Evolutionary conservation across 306 rosid genomes (phyloP), one percentile per base, ranked within the genome.

Genomic region (Citrullus mucosospermus): DNA sequence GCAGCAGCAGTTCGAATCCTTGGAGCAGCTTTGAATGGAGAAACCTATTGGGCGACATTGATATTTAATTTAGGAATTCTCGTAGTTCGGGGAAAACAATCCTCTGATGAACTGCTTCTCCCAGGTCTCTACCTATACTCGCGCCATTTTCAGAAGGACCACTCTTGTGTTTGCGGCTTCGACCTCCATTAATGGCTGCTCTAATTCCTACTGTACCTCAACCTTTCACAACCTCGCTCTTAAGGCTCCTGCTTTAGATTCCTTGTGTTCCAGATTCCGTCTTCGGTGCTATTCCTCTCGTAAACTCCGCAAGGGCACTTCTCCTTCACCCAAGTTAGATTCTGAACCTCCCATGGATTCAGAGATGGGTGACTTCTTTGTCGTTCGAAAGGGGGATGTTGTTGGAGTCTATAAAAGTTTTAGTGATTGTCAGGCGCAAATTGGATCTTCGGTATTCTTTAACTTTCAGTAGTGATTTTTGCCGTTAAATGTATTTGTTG

Each of bases 341-440:
- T 11, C 88, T 53, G 85, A 87, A 77, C 75, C 83, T 0, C 38
- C 76, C 6, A 84, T 85, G 93, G 90, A 88, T 50, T 80, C 61
- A 66, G 94, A 90, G 71, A 84, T 86, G 43, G 86, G 82, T 30
- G 95, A 90, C 5, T 95, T 95, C 85, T 95, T 81, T 48, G 89
- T 94, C 7, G 98, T 94, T 17, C 86, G 98, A 15, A 94, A 92
- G 75, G 98, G 97, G 48, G 98, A 92, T 67, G 51, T 92, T 39
- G 86, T 94, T 25, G 98, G 98, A n/a, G 80, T 94, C 65, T 94
- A 89, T 70, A 90, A 39, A 3, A 89, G 59, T 76, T 87, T 89
- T 75, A 53, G 54, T 67, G 95, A 94, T 20, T 92, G 91, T 50
- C 96, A 92, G 63, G 88, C 98, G 69, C 98, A 94, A 87, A 89